phyloP scores from a whole-genome alignment of 768 basidiomycete genomes.

The Phaffia tasmanica region DNA sequence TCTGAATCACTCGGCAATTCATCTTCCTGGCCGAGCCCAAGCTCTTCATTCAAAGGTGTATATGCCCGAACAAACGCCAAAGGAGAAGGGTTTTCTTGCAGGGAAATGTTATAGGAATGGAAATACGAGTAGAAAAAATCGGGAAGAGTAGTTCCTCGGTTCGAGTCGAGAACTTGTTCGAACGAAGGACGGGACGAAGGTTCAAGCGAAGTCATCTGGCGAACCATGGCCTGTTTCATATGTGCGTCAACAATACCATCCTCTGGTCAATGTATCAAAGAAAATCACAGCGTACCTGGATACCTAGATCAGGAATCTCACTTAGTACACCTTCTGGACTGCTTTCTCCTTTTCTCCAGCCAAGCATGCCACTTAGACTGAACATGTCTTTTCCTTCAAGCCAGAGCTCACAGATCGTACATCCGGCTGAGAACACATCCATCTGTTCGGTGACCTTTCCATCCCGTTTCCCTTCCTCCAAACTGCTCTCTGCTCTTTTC shows the following conservation, averaged over 20 bases:
- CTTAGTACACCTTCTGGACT: conserved; percentile 50
- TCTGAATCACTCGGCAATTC: neutral
- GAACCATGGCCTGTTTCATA: conserved; percentile 60
- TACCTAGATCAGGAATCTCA: conserved; percentile 65
- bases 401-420: conserved; percentile 91
- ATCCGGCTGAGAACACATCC: conserved; percentile 93
- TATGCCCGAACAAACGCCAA: conserved; percentile 14
- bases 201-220: conserved; percentile 77
- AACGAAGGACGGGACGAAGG: conserved; percentile 68
- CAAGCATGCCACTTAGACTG: conserved; percentile 86
- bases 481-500: conserved; percentile 6
- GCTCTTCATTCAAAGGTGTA: neutral
- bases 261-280: neutral
- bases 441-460: conserved; percentile 83
- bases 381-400: conserved; percentile 87
- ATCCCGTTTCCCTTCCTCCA: conserved; percentile 50
- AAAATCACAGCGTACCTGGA: conserved; percentile 51
- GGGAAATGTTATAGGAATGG: conserved; percentile 71
- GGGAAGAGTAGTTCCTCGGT: conserved; percentile 70
- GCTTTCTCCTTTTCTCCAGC: conserved; percentile 77
- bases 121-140: conserved; percentile 92
- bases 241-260: no score
- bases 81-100: conserved; percentile 54
- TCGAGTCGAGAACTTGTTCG: conserved; percentile 60
- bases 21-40: neutral